Evolutionary conservation across 352 stramenopile species (phyloP), one percentile per base, ranked within the genome.

Genomic region (Globisporangium splendens): DNA sequence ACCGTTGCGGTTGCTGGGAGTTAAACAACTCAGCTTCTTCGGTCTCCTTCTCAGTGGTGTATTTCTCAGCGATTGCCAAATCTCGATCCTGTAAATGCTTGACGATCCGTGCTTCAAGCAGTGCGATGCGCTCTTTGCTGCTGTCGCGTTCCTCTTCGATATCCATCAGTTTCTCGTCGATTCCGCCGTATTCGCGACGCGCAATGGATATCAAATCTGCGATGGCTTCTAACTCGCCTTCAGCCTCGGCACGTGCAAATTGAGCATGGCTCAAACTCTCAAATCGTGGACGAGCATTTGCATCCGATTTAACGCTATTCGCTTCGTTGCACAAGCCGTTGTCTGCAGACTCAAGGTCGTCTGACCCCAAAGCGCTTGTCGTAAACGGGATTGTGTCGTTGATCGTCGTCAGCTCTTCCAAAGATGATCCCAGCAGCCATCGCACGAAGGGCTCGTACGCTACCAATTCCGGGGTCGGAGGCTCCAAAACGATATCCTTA

Each of bases 81-180:
- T 89, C 81, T 21, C 81, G 77, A 50, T 91, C 78, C 50, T 89
- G 77, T 28, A 91, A 46, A n/a, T 86, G 73, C 56, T 91, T 89
- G 50, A 81, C 77, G 47, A 91, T 88, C 13, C 79, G 73, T n/a
- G 79, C 70, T 53, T 91, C 81, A 11, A 89, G 67, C 20, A 91
- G 66, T 13, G 71, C 65, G 50, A 91, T 87, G 15, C 68, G 65
- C 54, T 86, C 68, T 31, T 50, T 64, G 55, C 69, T 86, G 22
- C 66, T 62, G 13, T 78, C 68, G 2, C 65, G 61, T 46, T 91
- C 74, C 17, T 75, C 65, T 15, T 79, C 61, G 11, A 89, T 51
- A 33, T 63, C 58, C 17, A 64, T 11, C 17, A 86, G 50, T 35
- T 70, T 79, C 2, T 84, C 73, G 24, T 73, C 63, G 42, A 91